These are phyloP conservation scores for Gossypium laxum DNA, from an alignment of 441 rosid genomes.

Conservation along the genomic window DNA sequence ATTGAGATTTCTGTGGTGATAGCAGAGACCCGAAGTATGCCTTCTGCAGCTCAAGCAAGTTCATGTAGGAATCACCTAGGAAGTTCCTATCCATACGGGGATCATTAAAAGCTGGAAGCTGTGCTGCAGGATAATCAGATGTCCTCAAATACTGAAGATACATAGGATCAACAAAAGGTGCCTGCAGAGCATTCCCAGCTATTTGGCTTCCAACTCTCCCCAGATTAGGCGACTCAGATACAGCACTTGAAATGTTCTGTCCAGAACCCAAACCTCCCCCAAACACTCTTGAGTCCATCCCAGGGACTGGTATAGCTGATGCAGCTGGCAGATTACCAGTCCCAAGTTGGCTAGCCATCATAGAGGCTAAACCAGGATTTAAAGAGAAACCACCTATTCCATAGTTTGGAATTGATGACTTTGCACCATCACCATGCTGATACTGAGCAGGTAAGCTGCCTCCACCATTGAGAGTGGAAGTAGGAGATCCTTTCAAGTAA, in stretches of 20 bases:
- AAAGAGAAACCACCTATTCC: slow-evolving; percentile 41
- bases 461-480: slow-evolving; percentile 40
- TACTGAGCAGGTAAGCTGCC: slow-evolving; percentile 42
- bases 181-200: slow-evolving; percentile 44
- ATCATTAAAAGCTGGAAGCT: slow-evolving; percentile 42
- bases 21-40: slow-evolving; percentile 48
- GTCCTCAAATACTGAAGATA: slow-evolving; percentile 22
- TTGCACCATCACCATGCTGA: slow-evolving; percentile 44
- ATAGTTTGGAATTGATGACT: slow-evolving; percentile 38
- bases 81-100: slow-evolving; percentile 43
- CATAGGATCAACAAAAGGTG: slow-evolving; percentile 47
- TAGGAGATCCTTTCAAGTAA: slow-evolving; percentile 57
- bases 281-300: slow-evolving; percentile 50
- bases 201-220: slow-evolving; percentile 42
- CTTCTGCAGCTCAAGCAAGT: slow-evolving; percentile 55
- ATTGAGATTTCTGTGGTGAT: slow-evolving; percentile 58
- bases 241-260: slow-evolving; percentile 28
- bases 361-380: slow-evolving; percentile 51
- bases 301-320: slow-evolving; percentile 51
- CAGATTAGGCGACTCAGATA: slow-evolving; percentile 38
- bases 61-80: slow-evolving; percentile 45
- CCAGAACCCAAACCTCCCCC: slow-evolving; percentile 49
- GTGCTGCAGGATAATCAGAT: slow-evolving; percentile 45
- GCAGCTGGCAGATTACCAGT: slow-evolving; percentile 50
- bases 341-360: slow-evolving; percentile 61